Evolutionary conservation across 1,139 yeast species (phyloP).

Genomic region (Waltiozyma sp.): DNA sequence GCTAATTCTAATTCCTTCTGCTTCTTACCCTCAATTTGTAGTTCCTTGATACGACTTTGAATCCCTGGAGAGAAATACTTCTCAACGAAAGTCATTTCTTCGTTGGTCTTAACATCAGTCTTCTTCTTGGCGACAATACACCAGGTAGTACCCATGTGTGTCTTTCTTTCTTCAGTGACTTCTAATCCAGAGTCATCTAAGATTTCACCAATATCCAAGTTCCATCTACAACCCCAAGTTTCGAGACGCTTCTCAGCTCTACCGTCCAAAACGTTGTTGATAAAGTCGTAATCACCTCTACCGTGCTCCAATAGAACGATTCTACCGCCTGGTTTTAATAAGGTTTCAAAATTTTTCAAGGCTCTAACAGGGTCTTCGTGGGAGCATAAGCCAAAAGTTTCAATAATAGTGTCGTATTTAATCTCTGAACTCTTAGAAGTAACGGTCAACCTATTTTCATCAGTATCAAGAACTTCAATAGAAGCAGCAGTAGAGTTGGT

Average conservation of each 20-base stretch:
- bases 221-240: slow-evolving; percentile 98
- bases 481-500: slow-evolving; percentile 7
- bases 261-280: slow-evolving; percentile 73
- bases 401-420: slow-evolving; percentile 83
- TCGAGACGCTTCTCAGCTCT: slow-evolving; percentile 76
- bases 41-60: slow-evolving; percentile 13
- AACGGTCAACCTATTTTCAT: slow-evolving; percentile 11
- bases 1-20: background rate
- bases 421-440: slow-evolving; percentile 23
- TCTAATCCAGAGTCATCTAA: slow-evolving; percentile 78
- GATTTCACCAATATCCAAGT: slow-evolving; percentile 80
- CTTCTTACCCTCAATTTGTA: slow-evolving; percentile 10
- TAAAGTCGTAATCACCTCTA: slow-evolving; percentile 64
- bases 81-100: slow-evolving; percentile 35
- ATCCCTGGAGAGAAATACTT: slow-evolving; percentile 28
- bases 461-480: slow-evolving; percentile 14
- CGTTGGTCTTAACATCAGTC: slow-evolving; percentile 43
- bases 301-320: slow-evolving; percentile 88
- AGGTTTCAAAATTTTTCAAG: slow-evolving; percentile 54
- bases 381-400: slow-evolving; percentile 91
- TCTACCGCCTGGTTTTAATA: slow-evolving; percentile 86
- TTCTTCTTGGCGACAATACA: slow-evolving; percentile 64
- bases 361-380: slow-evolving; percentile 89
- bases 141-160: slow-evolving; percentile 94
- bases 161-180: slow-evolving; percentile 65